Percentiles rank a stretch among this genome's conserved stretches.
phyloP scores from a whole-genome alignment of 345 rosid genomes.

The Lenwebbia sp. region DNA sequence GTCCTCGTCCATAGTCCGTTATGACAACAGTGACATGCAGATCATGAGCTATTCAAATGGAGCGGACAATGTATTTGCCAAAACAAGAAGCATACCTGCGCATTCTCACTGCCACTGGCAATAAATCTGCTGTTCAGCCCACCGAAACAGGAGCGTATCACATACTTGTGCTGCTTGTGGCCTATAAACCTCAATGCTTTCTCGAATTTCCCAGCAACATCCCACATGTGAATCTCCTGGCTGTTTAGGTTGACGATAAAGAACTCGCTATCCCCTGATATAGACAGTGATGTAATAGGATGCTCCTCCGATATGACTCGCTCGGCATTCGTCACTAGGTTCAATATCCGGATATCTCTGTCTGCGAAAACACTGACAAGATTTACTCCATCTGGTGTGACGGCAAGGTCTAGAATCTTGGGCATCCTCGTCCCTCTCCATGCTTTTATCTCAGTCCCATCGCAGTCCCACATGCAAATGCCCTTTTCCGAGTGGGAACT shows the following conservation, averaged over 20 bases:
- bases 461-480: conserved; percentile 78
- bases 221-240: conserved; percentile 92
- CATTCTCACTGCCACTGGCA: conserved; percentile 86
- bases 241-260: conserved; percentile 74
- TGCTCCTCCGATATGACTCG: conserved; percentile 58
- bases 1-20: background rate
- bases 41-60: background rate
- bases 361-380: conserved; percentile 53
- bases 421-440: conserved; percentile 83
- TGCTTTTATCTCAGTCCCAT: conserved; percentile 74
- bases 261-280: conserved; percentile 55
- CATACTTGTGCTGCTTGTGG: conserved; percentile 68
- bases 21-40: background rate
- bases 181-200: conserved; percentile 52
- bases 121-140: conserved; percentile 66
- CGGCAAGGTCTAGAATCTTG: conserved; percentile 71
- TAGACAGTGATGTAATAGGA: conserved; percentile 48
- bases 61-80: background rate
- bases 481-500: conserved; percentile 78
- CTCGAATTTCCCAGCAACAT: conserved; percentile 59
- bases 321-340: conserved; percentile 53
- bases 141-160: conserved; percentile 86
- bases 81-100: conserved; percentile 35
- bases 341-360: conserved; percentile 50
- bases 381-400: conserved; percentile 72